Percentiles rank a stretch among this genome's conserved stretches.
Conservation (phyloP, 23 red algal genomes). For the Gracilaria gracilis region DNA sequence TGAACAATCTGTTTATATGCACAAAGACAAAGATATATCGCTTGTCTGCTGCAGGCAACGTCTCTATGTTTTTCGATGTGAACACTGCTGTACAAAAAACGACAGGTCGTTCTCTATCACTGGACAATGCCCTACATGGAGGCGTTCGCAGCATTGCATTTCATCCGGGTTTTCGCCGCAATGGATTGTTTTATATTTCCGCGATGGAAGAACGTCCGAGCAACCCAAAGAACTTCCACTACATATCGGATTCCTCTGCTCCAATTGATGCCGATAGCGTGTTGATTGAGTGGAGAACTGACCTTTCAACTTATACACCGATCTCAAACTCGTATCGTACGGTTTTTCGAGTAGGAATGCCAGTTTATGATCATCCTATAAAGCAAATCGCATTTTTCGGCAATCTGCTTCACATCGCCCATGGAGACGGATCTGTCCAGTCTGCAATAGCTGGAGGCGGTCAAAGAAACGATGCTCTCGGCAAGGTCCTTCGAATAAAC, state of each 20-base stretch:
- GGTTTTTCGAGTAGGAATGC: conserved; percentile 61
- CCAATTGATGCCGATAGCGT: conserved; percentile 62
- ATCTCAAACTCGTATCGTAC: conserved; percentile 29
- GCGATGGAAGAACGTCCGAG: conserved; percentile 68
- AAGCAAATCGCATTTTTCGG: conserved; percentile 64
- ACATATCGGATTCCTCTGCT: conserved; percentile 57
- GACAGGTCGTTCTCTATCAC: conserved; percentile 17
- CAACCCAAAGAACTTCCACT: conserved; percentile 19
- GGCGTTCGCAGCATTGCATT: conserved; percentile 63
- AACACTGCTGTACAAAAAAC: conserved; percentile 8
- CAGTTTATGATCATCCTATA: conserved; percentile 66
- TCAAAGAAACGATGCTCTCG: conserved; percentile 37
- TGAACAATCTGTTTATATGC: conserved; percentile 30
- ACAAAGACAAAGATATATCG: conserved; percentile 49
- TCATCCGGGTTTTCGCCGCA: conserved; percentile 30
- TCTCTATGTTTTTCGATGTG: conserved; percentile 51
- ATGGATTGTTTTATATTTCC: conserved; percentile 61
- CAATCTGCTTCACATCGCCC: conserved; percentile 51
- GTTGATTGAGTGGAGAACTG: conserved; percentile 39
- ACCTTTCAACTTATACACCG: conserved; percentile 17
- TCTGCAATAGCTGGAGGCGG: conserved; percentile 56
- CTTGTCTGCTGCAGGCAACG: conserved; percentile 25
- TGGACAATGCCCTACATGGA: conserved; percentile 33
- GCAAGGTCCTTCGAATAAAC: conserved; percentile 64
- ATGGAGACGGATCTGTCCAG: conserved; percentile 62